phyloP scores from a whole-genome alignment of 1,284 basidiomycete species.

The Trichosporon ovoides region DNA sequence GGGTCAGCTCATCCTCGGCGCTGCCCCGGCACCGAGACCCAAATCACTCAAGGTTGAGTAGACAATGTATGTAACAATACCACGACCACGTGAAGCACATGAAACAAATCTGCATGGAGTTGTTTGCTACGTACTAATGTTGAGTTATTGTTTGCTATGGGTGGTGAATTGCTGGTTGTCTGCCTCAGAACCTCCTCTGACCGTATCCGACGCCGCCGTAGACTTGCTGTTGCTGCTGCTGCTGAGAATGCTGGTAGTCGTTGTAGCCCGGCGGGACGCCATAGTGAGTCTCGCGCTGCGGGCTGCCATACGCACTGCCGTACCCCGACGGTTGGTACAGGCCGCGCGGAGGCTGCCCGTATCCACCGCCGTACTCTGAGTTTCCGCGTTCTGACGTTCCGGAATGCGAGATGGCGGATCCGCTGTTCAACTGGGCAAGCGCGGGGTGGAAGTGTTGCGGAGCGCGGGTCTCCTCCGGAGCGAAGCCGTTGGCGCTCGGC shows the following conservation, averaged over 20 bases:
- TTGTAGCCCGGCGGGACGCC: neutral
- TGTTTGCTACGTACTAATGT: neutral
- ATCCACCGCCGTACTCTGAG: neutral
- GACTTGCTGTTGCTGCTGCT: constrained; percentile 3
- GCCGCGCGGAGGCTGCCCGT: neutral
- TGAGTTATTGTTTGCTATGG: neutral
- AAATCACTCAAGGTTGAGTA: neutral
- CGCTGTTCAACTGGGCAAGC: constrained; percentile 20
- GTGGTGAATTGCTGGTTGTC: neutral
- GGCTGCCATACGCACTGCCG: constrained; percentile 8
- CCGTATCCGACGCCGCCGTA: constrained; percentile 5
- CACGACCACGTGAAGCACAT: neutral
- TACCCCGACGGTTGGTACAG: constrained; percentile 1
- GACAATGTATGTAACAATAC: neutral
- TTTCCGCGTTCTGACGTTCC: neutral
- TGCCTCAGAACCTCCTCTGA: neutral
- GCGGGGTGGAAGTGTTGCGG: constrained; percentile 19
- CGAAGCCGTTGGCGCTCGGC: constrained; percentile 17
- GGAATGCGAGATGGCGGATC: constrained; percentile 8
- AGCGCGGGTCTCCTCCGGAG: constrained; percentile 13
- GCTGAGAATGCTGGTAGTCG: neutral
- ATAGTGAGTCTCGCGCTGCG: constrained; percentile 10
- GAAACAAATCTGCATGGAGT: constrained; percentile 3
- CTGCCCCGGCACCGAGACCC: neutral
- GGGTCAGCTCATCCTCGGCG: constrained; percentile 9